Evolutionary conservation across 1,139 yeast genomes (phyloP).

Genomic region (Yamadazyma membranifaciens): DNA sequence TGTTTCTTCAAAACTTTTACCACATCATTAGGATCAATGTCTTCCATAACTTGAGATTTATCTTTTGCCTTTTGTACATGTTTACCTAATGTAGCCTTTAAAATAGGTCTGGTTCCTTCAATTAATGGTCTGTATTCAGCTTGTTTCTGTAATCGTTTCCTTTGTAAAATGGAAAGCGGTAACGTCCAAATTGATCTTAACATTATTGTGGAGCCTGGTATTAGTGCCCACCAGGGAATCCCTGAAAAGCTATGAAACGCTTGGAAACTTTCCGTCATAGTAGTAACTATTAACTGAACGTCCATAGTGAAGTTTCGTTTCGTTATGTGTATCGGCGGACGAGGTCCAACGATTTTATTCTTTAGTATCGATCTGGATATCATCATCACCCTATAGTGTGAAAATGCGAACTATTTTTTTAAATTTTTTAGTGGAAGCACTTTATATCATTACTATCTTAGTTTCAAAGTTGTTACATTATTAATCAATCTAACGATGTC

Average conservation of each 20-base stretch:
- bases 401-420: constrained; percentile 1
- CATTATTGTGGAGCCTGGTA: constrained; percentile 70
- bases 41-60: constrained; percentile 11
- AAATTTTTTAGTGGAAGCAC: neutral
- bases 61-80: constrained; percentile 40
- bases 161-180: constrained; percentile 74
- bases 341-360: neutral
- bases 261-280: constrained; percentile 45
- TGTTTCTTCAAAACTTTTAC: constrained; percentile 11
- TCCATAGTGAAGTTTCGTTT: constrained; percentile 13
- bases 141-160: constrained; percentile 69
- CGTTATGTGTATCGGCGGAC: neutral
- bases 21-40: neutral
- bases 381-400: constrained; percentile 5
- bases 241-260: constrained; percentile 54
- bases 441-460: neutral
- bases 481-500: constrained; percentile 36
- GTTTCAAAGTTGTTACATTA: too few species aligned
- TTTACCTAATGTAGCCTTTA: constrained; percentile 68
- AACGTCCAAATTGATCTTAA: constrained; percentile 67
- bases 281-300: constrained; percentile 11
- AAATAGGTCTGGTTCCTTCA: constrained; percentile 72
- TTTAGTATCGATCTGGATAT: constrained; percentile 1
- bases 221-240: constrained; percentile 79
- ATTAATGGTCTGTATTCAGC: constrained; percentile 66